Base-by-base conservation (phyloP, 495 filamentous ascomycete genomes). In the Xylaria longipes region DNA sequence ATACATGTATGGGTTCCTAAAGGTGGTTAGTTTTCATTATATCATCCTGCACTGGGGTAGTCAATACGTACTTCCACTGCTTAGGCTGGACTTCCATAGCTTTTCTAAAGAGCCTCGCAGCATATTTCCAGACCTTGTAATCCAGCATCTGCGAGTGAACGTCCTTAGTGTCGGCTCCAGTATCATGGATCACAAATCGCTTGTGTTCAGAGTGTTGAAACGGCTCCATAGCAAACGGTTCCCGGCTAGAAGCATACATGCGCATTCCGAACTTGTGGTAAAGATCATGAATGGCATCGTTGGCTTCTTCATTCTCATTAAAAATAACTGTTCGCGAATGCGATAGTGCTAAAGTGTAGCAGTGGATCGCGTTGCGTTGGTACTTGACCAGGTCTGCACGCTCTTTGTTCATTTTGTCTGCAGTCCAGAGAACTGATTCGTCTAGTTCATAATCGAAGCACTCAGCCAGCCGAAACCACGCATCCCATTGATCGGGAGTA, bases 391-490 rank as follows among this genome's bases (percentile, higher is more conserved):
- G 79, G 56, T 97, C 93, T 8, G 83, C 80, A 56, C 89, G 89
- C 72, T 92, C 91, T 77, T 92, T 95, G 80, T 98, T 98, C 78
- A 98, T 90, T 76, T 97, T 97, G 67, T 99, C 97, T 5, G 96
- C 92, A n/a, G 90, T 91, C 96, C 97, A 98, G 7, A 94, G 91
- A 14, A 97, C 92, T 2, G 91, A 89, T 77, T 99, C 97, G 70
- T 99, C 97, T 58, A 98, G 80, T 76, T 97, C 93, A 31, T 91
- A 89, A 77, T 98, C 96, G 78, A 95, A 97, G 29, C 92, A 92
- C 74, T 99, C 96, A 14, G 91, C 96, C 7, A 98, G 86, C 60
- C 96, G 90, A 79, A 95, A 98, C 97, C 96, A 99, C 0, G 95
- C 91, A 79, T 98, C 95, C 96, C 96, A 99, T 60, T 91, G 89